These are phyloP conservation scores for Apiospora pterosperma DNA, from an alignment of 2,329 filamentous ascomycete species.

Conservation along the genomic window DNA sequence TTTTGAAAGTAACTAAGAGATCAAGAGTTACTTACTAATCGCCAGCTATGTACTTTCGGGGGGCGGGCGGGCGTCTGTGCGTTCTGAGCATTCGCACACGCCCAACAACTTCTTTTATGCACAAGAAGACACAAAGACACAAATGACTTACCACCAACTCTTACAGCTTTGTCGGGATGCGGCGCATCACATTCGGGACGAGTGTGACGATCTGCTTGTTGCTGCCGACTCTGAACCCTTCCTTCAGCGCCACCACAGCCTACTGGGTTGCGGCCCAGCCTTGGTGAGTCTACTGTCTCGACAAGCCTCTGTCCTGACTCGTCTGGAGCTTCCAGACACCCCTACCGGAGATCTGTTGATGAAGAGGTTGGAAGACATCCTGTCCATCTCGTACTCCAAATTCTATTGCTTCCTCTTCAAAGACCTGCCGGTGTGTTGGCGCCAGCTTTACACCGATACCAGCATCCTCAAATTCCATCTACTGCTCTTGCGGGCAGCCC, in stretches of 20 bases:
- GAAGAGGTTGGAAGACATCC: constrained; percentile 51
- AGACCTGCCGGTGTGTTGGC: constrained; percentile 65
- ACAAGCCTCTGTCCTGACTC: constrained; percentile 2
- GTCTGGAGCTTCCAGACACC: background rate
- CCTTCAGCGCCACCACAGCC: background rate
- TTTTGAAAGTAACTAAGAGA: too few relatives aligned
- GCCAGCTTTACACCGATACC: constrained; percentile 68
- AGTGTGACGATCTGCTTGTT: constrained; percentile 3
- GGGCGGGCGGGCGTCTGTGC: background rate
- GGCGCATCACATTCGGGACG: constrained; percentile 4
- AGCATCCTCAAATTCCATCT: constrained; percentile 59
- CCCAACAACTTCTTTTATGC: background rate
- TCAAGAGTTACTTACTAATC: background rate
- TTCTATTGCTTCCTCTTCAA: constrained; percentile 69
- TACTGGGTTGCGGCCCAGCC: constrained; percentile 5
- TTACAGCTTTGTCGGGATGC: background rate
- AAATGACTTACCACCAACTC: background rate
- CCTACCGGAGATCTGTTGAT: constrained; percentile 15
- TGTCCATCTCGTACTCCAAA: constrained; percentile 58
- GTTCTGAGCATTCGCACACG: background rate
- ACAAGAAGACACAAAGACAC: background rate
- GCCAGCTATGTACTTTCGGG: background rate
- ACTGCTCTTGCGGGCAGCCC: constrained; percentile 20
- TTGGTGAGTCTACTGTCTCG: constrained; percentile 8
- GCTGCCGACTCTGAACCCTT: background rate